These are phyloP conservation scores for Lycium barbarum DNA, from an alignment of 257 asterid species.

Conservation along the genomic window DNA sequence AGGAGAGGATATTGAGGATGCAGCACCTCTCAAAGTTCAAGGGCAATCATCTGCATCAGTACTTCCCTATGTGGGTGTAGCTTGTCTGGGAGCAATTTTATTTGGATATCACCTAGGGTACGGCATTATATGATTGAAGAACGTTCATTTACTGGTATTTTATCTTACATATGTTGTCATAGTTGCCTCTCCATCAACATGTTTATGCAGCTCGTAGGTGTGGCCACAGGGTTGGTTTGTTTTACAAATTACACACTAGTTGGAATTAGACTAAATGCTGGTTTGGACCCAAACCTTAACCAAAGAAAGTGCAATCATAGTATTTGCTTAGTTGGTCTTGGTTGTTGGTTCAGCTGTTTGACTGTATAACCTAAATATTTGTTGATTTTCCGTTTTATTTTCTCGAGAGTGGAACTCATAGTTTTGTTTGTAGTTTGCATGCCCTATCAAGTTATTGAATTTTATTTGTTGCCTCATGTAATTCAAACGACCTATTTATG, in stretches of 20 bases:
- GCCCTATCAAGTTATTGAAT: neutral
- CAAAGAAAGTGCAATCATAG: conserved; percentile 1
- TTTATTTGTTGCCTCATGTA: neutral
- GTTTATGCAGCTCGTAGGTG: neutral
- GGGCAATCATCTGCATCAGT: conserved; percentile 78
- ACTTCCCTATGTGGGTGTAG: conserved; percentile 91
- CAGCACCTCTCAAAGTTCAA: conserved; percentile 54
- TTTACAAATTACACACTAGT: neutral
- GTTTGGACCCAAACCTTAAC: conserved; percentile 4
- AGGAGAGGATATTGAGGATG: conserved; percentile 78
- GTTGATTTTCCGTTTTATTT: neutral
- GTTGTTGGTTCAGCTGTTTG: neutral
- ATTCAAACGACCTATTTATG: neutral
- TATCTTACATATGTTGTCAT: neutral
- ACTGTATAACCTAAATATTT: neutral
- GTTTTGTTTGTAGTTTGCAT: neutral
- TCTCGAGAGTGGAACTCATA: neutral
- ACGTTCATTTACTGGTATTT: neutral
- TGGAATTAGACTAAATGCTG: neutral
- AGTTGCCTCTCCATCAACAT: conserved; percentile 19
- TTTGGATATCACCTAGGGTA: conserved; percentile 99
- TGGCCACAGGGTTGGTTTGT: neutral
- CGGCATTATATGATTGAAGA: conserved; percentile 28
- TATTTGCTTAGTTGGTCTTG: conserved; percentile 5
- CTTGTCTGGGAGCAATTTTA: conserved; percentile 84